phyloP scores from a whole-genome alignment of 2,329 filamentous ascomycete species.

The Chaetoscypha palmicola region DNA sequence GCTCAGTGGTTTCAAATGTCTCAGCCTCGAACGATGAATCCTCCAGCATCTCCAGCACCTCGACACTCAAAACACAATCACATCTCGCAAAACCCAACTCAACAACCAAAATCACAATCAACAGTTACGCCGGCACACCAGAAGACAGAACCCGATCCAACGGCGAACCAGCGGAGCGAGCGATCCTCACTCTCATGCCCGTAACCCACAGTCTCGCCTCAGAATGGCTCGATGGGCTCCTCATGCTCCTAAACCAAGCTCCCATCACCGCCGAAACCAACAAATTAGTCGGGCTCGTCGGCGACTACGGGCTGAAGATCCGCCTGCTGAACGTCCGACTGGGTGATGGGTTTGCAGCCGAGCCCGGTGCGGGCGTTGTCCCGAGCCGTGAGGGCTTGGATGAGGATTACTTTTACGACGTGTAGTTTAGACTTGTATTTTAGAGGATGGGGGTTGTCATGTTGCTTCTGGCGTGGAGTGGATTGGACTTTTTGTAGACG shows the following conservation, averaged over 20 bases:
- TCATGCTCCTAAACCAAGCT: slow-evolving; percentile 91
- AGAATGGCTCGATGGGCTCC: slow-evolving; percentile 91
- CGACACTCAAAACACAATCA: slow-evolving; percentile 34
- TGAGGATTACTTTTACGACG: slow-evolving; percentile 83
- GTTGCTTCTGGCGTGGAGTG: background rate
- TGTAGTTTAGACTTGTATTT: slow-evolving; percentile 8
- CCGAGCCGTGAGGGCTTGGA: slow-evolving; percentile 80
- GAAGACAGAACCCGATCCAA: slow-evolving; percentile 28
- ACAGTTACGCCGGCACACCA: slow-evolving; percentile 50
- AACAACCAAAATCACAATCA: slow-evolving; percentile 85
- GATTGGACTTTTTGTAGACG: background rate
- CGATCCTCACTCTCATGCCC: slow-evolving; percentile 78
- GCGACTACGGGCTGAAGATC: slow-evolving; percentile 89
- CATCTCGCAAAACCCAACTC: slow-evolving; percentile 26
- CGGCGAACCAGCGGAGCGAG: slow-evolving; percentile 51
- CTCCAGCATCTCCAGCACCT: slow-evolving; percentile 36
- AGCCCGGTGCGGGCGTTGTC: slow-evolving; percentile 59
- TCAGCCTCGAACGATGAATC: slow-evolving; percentile 40
- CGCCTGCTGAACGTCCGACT: slow-evolving; percentile 83
- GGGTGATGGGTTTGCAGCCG: slow-evolving; percentile 64
- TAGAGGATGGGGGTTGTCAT: background rate
- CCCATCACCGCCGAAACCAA: slow-evolving; percentile 97
- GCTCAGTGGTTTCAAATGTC: slow-evolving; percentile 90
- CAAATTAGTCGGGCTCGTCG: slow-evolving; percentile 77
- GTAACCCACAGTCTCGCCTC: slow-evolving; percentile 75